These are phyloP conservation scores for Geotrichum cucujoidarum DNA, from an alignment of 1,139 yeast genomes.

Conservation along the genomic window DNA sequence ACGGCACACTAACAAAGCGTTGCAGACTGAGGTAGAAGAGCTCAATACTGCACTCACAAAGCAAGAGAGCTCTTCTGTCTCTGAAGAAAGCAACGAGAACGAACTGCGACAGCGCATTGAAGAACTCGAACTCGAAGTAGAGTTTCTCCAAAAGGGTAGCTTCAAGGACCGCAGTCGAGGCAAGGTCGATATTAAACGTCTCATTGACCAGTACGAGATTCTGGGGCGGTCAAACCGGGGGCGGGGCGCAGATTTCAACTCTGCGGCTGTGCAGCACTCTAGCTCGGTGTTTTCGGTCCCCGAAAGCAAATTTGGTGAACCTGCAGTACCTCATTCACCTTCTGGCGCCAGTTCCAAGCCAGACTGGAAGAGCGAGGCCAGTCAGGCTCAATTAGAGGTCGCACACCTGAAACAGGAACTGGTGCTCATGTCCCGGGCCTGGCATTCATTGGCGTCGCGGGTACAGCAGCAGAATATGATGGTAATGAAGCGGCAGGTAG, in stretches of 20 bases:
- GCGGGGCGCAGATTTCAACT: background rate
- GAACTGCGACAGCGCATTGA: background rate
- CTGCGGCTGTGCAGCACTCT: background rate
- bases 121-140: conserved; percentile 9
- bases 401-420: conserved; percentile 20
- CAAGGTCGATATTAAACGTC: conserved; percentile 11
- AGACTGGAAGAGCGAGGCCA: conserved; percentile 12
- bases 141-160: background rate
- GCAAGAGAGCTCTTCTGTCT: conserved; percentile 9
- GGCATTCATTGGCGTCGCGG: conserved; percentile 31
- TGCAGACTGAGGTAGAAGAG: conserved; percentile 4
- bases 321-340: too few relatives aligned
- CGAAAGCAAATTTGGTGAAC: too few relatives aligned
- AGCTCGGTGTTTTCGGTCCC: too few relatives aligned
- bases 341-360: conserved; percentile 1
- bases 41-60: conserved; percentile 8
- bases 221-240: conserved; percentile 6
- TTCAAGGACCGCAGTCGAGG: background rate
- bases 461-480: conserved; percentile 30
- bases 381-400: background rate
- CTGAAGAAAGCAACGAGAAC: background rate
- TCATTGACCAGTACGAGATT: conserved; percentile 19
- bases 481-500: conserved; percentile 26
- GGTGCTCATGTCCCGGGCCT: conserved; percentile 29
- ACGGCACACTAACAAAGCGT: background rate